Evolutionary conservation across 2,329 filamentous ascomycete species (phyloP).

Genomic region (Colletotrichum sojae): DNA sequence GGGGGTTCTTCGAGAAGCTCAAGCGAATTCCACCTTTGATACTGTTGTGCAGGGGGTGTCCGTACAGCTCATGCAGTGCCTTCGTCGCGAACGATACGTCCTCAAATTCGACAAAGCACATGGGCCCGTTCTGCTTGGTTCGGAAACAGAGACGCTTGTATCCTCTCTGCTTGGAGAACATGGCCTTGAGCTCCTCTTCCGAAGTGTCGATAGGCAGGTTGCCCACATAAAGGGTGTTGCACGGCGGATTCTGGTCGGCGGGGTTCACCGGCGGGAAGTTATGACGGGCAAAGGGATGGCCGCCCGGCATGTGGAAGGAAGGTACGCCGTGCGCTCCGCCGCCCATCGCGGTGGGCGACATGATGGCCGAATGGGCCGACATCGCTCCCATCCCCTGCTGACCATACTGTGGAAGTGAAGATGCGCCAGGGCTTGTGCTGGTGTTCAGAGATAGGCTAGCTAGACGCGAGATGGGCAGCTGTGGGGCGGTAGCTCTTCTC

Average conservation of each 20-base stretch:
- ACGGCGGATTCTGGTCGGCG: conserved; percentile 95
- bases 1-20: conserved; percentile 97
- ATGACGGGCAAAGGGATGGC: conserved; percentile 53
- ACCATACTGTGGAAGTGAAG: conserved; percentile 65
- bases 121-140: conserved; percentile 94
- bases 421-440: conserved; percentile 61
- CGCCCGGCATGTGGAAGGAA: conserved; percentile 51
- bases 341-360: conserved; percentile 70
- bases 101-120: conserved; percentile 99
- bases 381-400: conserved; percentile 49
- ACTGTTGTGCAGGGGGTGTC: conserved; percentile 88
- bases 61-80: conserved; percentile 90
- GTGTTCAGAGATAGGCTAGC: conserved; percentile 80
- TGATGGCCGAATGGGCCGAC: conserved; percentile 60
- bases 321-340: conserved; percentile 50
- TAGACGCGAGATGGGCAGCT: conserved; percentile 79
- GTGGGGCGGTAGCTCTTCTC: conserved; percentile 79
- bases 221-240: conserved; percentile 98
- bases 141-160: conserved; percentile 97
- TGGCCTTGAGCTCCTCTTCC: conserved; percentile 93
- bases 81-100: conserved; percentile 94
- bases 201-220: conserved; percentile 94
- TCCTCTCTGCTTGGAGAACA: conserved; percentile 93
- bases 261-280: conserved; percentile 91
- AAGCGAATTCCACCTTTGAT: conserved; percentile 94